These are phyloP conservation scores for Tubosaeta sp. DNA, from an alignment of 768 basidiomycete genomes.

Conservation along the genomic window DNA sequence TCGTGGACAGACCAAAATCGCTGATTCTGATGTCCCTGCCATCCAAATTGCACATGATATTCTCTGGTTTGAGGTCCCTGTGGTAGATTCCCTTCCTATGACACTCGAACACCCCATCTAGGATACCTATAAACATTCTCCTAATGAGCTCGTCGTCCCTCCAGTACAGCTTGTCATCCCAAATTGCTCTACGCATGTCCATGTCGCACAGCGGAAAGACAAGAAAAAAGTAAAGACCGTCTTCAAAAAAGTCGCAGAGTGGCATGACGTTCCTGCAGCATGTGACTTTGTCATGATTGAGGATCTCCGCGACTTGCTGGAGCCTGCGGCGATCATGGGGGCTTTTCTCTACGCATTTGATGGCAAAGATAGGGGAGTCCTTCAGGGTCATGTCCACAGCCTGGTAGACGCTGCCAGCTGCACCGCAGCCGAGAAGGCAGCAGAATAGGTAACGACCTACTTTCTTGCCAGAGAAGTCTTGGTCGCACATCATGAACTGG, in stretches of 20 bases:
- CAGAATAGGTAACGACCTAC: conserved; percentile 62
- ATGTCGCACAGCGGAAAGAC: conserved; percentile 57
- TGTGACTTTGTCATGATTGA: conserved; percentile 44
- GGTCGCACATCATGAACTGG: not conserved
- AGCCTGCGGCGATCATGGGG: conserved; percentile 46
- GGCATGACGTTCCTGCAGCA: conserved; percentile 55
- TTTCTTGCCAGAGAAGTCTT: conserved; percentile 43
- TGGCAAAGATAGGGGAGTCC: conserved; percentile 47
- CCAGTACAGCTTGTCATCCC: conserved; percentile 49
- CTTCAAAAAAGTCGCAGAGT: conserved; percentile 57
- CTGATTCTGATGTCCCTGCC: conserved; percentile 56
- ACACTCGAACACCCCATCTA: conserved; percentile 74
- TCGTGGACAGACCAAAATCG: conserved; percentile 73
- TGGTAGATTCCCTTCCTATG: conserved; percentile 71
- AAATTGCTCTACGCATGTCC: conserved; percentile 57
- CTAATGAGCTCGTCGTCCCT: conserved; percentile 61
- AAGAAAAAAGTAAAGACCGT: conserved; percentile 60
- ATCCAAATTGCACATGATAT: conserved; percentile 57
- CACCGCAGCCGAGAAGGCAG: conserved; percentile 65
- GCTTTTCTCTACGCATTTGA: conserved; percentile 68
- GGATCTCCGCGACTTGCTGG: conserved; percentile 68
- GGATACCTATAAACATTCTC: conserved; percentile 63
- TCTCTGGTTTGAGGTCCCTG: conserved; percentile 87
- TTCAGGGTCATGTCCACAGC: conserved; percentile 51
- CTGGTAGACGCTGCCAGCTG: conserved; percentile 74